These are phyloP conservation scores for Calonectria naviculata DNA, from an alignment of 2,329 filamentous ascomycete genomes.

Conservation along the genomic window DNA sequence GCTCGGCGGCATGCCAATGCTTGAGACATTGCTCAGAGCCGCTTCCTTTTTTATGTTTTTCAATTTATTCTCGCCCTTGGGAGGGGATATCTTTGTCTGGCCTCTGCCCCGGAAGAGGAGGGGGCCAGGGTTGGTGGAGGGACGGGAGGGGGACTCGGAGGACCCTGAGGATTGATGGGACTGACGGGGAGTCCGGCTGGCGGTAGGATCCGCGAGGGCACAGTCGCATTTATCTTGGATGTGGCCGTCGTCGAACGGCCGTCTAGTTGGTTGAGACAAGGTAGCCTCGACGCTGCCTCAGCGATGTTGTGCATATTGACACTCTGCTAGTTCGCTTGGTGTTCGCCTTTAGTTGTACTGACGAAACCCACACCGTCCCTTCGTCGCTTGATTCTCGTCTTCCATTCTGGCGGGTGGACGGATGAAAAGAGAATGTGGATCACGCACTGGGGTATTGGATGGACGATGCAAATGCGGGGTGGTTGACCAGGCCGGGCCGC, in stretches of 20 bases:
- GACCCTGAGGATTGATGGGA: background rate
- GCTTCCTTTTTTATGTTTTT: background rate
- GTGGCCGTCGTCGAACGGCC: background rate
- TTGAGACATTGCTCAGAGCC: slow-evolving; percentile 16
- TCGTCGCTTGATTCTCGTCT: background rate
- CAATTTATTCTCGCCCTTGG: background rate
- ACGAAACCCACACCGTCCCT: slow-evolving; percentile 7
- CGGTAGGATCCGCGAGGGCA: background rate
- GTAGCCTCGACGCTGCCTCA: background rate
- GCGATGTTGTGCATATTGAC: slow-evolving; percentile 16
- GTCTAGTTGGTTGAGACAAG: background rate
- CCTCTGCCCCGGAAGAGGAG: background rate
- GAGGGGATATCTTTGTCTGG: background rate
- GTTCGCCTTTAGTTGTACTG: slow-evolving; percentile 11
- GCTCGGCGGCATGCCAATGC: background rate
- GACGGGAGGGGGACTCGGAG: background rate
- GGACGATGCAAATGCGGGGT: slow-evolving; percentile 13
- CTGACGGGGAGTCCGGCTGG: background rate
- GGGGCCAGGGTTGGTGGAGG: background rate
- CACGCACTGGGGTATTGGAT: background rate
- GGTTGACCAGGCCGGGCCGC: slow-evolving; percentile 1
- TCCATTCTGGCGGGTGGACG: background rate
- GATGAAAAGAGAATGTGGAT: slow-evolving; percentile 10
- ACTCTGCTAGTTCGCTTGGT: slow-evolving; percentile 14
- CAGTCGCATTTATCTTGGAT: slow-evolving; percentile 3